These are phyloP conservation scores for Aspergillus bertholletiae DNA, from an alignment of 495 filamentous ascomycete genomes.

Conservation along the genomic window DNA sequence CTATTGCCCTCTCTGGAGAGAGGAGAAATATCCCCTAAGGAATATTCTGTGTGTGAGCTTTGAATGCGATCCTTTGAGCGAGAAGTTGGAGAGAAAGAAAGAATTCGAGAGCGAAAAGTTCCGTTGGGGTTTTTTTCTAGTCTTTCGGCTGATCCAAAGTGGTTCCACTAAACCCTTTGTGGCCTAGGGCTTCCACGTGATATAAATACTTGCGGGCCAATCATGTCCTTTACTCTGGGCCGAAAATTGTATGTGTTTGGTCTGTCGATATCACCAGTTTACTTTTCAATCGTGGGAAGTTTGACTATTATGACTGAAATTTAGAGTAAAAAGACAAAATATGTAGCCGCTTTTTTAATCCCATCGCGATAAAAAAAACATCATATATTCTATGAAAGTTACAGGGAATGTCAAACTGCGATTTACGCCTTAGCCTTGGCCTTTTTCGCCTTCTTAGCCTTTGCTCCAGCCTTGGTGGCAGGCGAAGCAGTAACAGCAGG, in stretches of 20 bases:
- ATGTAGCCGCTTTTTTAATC: too few species aligned
- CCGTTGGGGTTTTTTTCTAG: conserved; percentile 22
- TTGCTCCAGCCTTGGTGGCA: conserved; percentile 11
- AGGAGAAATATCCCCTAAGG: conserved; percentile 20
- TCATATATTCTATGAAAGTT: conserved; percentile 2
- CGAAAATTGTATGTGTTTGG: not conserved
- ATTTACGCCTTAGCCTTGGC: conserved; percentile 26
- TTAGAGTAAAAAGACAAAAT: too few species aligned
- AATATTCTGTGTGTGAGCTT: conserved; percentile 87
- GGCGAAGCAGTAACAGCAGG: conserved; percentile 14
- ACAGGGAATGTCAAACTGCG: not conserved
- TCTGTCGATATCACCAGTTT: too few species aligned
- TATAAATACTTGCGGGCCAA: not conserved
- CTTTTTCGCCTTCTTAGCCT: conserved; percentile 25
- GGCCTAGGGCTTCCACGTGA: conserved; percentile 19
- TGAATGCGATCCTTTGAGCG: conserved; percentile 99
- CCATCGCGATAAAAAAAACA: not conserved
- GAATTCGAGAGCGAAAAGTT: conserved; percentile 19
- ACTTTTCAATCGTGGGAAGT: too few species aligned
- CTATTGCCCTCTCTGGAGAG: conserved; percentile 42
- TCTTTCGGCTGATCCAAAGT: conserved; percentile 19
- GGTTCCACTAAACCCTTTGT: conserved; percentile 17
- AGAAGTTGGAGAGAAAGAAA: conserved; percentile 63
- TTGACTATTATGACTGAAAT: too few species aligned
- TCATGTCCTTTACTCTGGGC: not conserved